Evolutionary conservation across 495 filamentous ascomycete genomes (phyloP).

Genomic region (Talaromyces wortmannii): DNA sequence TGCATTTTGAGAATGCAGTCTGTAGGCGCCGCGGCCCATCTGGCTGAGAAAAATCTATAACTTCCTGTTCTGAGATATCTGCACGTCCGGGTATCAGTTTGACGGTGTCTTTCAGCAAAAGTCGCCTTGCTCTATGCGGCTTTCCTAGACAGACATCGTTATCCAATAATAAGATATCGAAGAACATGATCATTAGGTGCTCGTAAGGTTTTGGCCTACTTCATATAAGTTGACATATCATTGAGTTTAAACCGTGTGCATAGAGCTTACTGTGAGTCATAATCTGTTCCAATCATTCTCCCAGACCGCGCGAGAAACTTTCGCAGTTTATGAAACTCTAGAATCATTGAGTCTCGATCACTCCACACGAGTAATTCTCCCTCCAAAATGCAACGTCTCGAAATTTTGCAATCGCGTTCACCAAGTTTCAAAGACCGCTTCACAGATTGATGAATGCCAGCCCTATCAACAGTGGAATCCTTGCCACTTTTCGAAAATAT

Average conservation of each 20-base stretch:
- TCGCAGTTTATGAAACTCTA: constrained; percentile 72
- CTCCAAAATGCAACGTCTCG: constrained; percentile 64
- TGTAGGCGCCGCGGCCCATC: constrained; percentile 43
- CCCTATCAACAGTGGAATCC: constrained; percentile 70
- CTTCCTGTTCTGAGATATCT: constrained; percentile 51
- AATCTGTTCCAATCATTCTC: constrained; percentile 54
- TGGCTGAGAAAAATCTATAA: constrained; percentile 51
- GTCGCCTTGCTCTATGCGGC: constrained; percentile 54
- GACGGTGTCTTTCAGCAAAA: constrained; percentile 51
- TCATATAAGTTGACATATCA: constrained; percentile 6
- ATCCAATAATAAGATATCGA: constrained; percentile 69
- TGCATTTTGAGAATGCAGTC: constrained; percentile 56
- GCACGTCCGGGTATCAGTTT: constrained; percentile 49
- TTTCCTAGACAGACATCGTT: constrained; percentile 54
- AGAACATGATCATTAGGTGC: constrained; percentile 79
- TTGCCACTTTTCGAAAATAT: constrained; percentile 92
- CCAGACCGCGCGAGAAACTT: constrained; percentile 74
- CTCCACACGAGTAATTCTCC: constrained; percentile 77
- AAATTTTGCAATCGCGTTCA: constrained; percentile 46
- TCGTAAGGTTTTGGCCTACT: constrained; percentile 57
- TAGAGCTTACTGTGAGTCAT: constrained; percentile 59
- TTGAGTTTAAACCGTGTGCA: not conserved
- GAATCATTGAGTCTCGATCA: constrained; percentile 50
- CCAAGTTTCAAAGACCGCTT: constrained; percentile 53
- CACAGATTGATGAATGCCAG: constrained; percentile 45